phyloP scores from a whole-genome alignment of 306 rosid genomes.

The Canavalia gladiata region DNA sequence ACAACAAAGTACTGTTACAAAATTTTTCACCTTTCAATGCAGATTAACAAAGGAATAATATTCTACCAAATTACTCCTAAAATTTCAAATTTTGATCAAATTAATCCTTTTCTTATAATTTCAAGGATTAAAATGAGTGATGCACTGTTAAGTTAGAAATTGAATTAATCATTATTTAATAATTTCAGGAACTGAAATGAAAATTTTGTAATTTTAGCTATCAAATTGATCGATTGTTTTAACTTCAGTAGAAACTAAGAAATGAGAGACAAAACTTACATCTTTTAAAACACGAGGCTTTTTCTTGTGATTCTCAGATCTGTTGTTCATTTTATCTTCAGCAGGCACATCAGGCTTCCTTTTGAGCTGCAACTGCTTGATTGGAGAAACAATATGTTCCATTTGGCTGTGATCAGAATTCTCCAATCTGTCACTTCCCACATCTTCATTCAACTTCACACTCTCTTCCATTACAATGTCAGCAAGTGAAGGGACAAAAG shows the following conservation, averaged over 20 bases:
- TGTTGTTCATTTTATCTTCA: conserved; percentile 44
- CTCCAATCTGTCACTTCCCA: conserved; percentile 40
- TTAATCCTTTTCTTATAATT: background rate
- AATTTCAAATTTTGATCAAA: background rate
- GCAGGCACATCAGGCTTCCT: conserved; percentile 58
- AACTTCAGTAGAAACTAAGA: background rate
- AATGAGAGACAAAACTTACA: conserved; percentile 58
- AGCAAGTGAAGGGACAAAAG: conserved; percentile 52
- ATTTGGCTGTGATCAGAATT: conserved; percentile 43
- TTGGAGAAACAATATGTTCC: conserved; percentile 40
- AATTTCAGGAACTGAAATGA: background rate
- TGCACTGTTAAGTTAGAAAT: no score
- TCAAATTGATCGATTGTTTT: background rate
- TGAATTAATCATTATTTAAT: background rate
- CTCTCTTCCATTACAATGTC: conserved; percentile 60
- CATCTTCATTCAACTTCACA: conserved; percentile 50
- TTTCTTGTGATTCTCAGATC: conserved; percentile 60
- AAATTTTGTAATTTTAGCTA: background rate
- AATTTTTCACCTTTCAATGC: background rate
- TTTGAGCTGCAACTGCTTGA: conserved; percentile 55
- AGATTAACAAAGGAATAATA: background rate
- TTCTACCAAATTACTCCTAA: background rate
- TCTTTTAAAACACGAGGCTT: conserved; percentile 56
- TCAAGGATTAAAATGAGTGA: background rate
- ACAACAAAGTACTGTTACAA: conserved; percentile 23